Evolutionary conservation across 352 stramenopile genomes (phyloP), one percentile per base, ranked within the genome.

Genomic region (Globisporangium rhizosaccharum): DNA sequence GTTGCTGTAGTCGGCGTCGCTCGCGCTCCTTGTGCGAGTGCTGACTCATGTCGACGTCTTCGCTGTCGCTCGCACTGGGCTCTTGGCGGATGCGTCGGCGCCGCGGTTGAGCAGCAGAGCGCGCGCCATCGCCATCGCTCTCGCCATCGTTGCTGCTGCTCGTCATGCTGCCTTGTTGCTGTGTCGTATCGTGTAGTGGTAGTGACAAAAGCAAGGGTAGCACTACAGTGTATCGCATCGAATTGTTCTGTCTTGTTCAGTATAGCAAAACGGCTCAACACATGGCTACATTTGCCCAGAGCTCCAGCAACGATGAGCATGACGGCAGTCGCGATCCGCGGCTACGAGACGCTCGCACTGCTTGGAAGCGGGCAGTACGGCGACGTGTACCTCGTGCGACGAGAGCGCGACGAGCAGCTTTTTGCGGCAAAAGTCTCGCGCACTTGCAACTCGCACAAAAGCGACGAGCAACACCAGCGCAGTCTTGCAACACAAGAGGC

Each of bases 331-430:
- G 53, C 41, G 48, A 65, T 83, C 53, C 28, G 57, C n/a, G 68
- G 56, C 23, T 91, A 84, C 59, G 73, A 79, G 56, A 68, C 62
- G 56, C 51, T 88, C 30, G 49, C 62, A 2, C 60, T 70, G 47
- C 66, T 92, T 8, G 82, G 82, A 18, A 76, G 72, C 51, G 82
- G 82, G 0, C 79, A 82, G 52, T 92, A 76, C 23, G 79, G 78
- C 11, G 74, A 75, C 30, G 72, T 87, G 56, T 56, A 71, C 42
- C 70, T 87, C 17, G 77, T 88, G n/a, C 61, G 60, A 2, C 64
- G 72, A 18, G 46, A 58, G 25, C 44, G 49, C 8, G 78, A 87
- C 50, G 41, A 41, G 11, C 57, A 65, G 17, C 59, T 85, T 10
- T 81, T 88, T 23, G 82, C 81, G 0, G 76, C 78, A 1, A 92